phyloP scores from a whole-genome alignment of 1,284 basidiomycete species.

The Tilletiopsis washingtonensis region DNA sequence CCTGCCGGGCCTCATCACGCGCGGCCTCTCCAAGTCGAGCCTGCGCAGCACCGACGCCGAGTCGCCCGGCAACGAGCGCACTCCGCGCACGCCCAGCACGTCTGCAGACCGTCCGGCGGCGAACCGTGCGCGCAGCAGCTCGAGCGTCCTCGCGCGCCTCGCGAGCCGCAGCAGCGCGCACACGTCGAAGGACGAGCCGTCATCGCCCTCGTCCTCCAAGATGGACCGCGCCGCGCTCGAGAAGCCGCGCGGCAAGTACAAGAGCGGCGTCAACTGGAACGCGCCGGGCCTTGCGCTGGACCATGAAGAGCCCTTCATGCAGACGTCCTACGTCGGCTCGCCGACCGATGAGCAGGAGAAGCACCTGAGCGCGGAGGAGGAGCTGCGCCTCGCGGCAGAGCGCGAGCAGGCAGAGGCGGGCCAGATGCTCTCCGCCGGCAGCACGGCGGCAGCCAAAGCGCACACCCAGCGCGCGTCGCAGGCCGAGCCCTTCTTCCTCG shows the following conservation, averaged over 20 bases:
- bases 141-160: no score
- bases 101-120: no score
- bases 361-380: neutral
- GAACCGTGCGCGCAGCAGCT: no score
- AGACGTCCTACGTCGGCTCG: slow-evolving; percentile 11
- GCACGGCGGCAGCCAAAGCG: slow-evolving; percentile 28
- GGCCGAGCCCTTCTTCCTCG: slow-evolving; percentile 14
- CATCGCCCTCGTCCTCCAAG: no score
- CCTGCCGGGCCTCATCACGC: no score
- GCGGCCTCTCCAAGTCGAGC: no score
- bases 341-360: no score
- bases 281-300: slow-evolving; percentile 6
- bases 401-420: slow-evolving; percentile 4
- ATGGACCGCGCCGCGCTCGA: slow-evolving; percentile 21
- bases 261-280: slow-evolving; percentile 23
- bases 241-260: slow-evolving; percentile 25
- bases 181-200: no score
- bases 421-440: slow-evolving; percentile 9
- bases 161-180: no score
- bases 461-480: slow-evolving; percentile 12
- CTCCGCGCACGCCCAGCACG: no score
- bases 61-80: no score
- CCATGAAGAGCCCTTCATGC: slow-evolving; percentile 30
- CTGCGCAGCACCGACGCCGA: no score
- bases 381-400: neutral